These are phyloP conservation scores for Arbutus unedo DNA, from an alignment of 148 eudicot genomes.

Conservation along the genomic window DNA sequence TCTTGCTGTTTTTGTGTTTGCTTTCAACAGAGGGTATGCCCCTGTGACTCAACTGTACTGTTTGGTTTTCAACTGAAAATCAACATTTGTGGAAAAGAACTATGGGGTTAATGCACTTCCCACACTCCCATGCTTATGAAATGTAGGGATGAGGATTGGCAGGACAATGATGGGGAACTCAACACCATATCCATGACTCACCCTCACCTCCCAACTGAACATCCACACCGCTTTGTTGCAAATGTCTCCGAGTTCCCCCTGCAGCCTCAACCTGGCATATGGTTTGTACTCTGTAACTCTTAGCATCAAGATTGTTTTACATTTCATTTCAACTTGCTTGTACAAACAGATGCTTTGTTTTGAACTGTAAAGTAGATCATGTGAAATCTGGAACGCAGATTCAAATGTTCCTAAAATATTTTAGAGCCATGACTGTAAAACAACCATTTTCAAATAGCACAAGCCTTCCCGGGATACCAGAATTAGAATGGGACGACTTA, in stretches of 20 bases:
- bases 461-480: background rate
- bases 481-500: background rate
- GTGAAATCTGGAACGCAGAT: background rate
- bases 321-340: background rate
- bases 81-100: background rate
- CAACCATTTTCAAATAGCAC: background rate
- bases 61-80: no score
- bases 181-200: slow-evolving; percentile 90
- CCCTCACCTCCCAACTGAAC: slow-evolving; percentile 76
- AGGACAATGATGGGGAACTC: slow-evolving; percentile 97
- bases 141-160: slow-evolving; percentile 93
- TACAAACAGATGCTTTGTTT: background rate
- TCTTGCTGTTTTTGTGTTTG: no score
- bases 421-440: background rate
- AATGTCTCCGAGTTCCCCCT: slow-evolving; percentile 61
- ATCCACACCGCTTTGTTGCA: slow-evolving; percentile 52
- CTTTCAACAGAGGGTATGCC: no score
- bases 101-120: background rate
- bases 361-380: background rate
- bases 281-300: slow-evolving; percentile 38
- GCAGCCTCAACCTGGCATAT: slow-evolving; percentile 81
- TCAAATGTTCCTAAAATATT: background rate
- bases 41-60: no score
- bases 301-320: background rate
- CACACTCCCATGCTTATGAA: background rate